Evolutionary conservation across 2,329 filamentous ascomycete genomes (phyloP).

Genomic region (Phialophora verrucosa): DNA sequence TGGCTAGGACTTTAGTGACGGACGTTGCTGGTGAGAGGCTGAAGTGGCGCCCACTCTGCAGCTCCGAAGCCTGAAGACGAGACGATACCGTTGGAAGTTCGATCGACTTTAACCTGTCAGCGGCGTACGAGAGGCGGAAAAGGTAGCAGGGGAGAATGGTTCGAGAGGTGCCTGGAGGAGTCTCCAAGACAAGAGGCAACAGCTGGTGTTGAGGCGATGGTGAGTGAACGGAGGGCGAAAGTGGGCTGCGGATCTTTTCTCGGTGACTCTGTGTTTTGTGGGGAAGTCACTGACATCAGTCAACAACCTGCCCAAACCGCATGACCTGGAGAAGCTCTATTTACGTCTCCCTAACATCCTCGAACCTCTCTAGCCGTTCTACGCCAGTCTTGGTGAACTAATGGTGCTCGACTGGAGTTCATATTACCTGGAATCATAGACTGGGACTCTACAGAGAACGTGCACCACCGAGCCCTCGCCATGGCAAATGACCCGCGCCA

Average conservation of each 20-base stretch:
- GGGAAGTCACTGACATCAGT: slow-evolving; percentile 23
- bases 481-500: slow-evolving; percentile 29
- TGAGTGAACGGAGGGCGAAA: slow-evolving; percentile 1
- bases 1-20: not conserved
- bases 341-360: not conserved
- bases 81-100: not conserved
- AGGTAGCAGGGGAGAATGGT: not conserved
- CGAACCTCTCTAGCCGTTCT: not conserved
- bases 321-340: slow-evolving; percentile 3
- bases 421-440: slow-evolving; percentile 5
- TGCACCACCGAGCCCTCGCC: not conserved
- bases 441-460: not conserved
- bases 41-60: not conserved
- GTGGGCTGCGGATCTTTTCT: slow-evolving; percentile 22
- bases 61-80: not conserved
- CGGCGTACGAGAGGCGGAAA: not conserved
- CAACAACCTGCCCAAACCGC: slow-evolving; percentile 1
- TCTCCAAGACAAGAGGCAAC: not conserved
- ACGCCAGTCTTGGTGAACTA: too few species aligned
- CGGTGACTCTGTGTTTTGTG: slow-evolving; percentile 16
- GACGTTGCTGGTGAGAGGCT: not conserved
- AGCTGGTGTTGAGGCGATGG: not conserved
- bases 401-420: not conserved
- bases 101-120: not conserved
- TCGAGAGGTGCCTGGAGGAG: not conserved